Evolutionary conservation across 2,329 filamentous ascomycete genomes (phyloP), one percentile per base, ranked within the genome.

Genomic region (Aspergillus japonicus): DNA sequence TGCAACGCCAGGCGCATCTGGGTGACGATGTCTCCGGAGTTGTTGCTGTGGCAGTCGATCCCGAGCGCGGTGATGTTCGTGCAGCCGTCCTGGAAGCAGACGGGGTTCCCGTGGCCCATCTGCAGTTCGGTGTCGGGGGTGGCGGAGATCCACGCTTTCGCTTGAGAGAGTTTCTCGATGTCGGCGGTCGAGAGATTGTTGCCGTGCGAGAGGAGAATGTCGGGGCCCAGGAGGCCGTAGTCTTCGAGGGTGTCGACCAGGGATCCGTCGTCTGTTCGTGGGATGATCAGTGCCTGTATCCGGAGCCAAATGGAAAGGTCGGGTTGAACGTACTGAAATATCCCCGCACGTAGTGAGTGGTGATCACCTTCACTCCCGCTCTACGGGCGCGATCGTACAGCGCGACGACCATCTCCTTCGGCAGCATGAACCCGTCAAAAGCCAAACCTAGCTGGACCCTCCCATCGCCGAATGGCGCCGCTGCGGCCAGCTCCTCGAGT

Each of bases 31-130:
- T 69, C 67, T 2, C 58, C 56, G 2, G 69, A 67, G 54, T 68
- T 70, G 59, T 68, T 71, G 35, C 65, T 67, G 60, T 75, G 71
- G 50, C 69, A 74, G 59, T 75, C 72, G 10, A 73, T 62, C 2
- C 73, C 73, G 2, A 75, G 51, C 1, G 69, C 69, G 10, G 53
- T 60, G 16, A 66, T 66, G 3, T 57, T 47, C 1, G 57, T 54
- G n/a, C 66, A 61, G 12, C 61, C 66, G 1, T 64, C 56, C 16
- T 63, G 62, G 29, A 73, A 70, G 7, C 63, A 65, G 47, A 72
- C 63, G 23, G 66, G 64, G 14, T 67, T 56, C 6, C 71, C 71
- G 51, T 68, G 68, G 4, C 64, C 69, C 71, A 74, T 74, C 49
- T 73, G 69, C 16, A 71, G 50, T 50, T 73, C 71, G 12, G 70